These are phyloP conservation scores for Colletotrichum tanaceti DNA, from an alignment of 2,329 filamentous ascomycete genomes.

Conservation along the genomic window DNA sequence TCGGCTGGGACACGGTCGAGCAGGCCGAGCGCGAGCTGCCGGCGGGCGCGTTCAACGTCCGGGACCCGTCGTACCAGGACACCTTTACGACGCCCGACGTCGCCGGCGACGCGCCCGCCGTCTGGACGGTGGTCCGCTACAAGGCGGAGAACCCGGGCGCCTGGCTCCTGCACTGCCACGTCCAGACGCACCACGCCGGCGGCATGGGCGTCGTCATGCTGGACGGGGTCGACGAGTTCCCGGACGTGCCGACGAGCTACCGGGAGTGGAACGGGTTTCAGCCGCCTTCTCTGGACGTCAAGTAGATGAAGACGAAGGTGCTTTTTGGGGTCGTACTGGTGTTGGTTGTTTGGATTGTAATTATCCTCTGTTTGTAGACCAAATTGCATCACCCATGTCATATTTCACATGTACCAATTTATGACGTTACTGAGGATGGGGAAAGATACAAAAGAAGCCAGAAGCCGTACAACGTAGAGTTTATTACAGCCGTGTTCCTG, in stretches of 20 bases:
- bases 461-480: too few relatives aligned
- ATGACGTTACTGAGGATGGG: too few relatives aligned
- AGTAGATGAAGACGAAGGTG: not conserved
- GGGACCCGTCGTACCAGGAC: constrained; percentile 56
- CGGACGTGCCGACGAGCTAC: constrained; percentile 30
- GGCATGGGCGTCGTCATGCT: constrained; percentile 61
- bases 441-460: too few relatives aligned
- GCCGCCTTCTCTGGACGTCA: not conserved
- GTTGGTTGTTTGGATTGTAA: too few relatives aligned
- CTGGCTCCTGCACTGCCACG: constrained; percentile 63
- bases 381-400: too few relatives aligned
- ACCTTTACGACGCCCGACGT: constrained; percentile 16
- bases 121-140: constrained; percentile 57
- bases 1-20: not conserved
- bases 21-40: constrained; percentile 4
- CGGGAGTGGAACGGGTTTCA: constrained; percentile 3
- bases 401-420: too few relatives aligned
- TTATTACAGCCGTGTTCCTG: too few relatives aligned
- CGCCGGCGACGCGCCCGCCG: constrained; percentile 17
- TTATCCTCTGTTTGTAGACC: too few relatives aligned
- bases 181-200: constrained; percentile 58
- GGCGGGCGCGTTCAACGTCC: constrained; percentile 54
- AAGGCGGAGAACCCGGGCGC: constrained; percentile 58
- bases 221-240: constrained; percentile 56
- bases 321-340: too few relatives aligned